These are phyloP conservation scores for Boletales sp. DNA, from an alignment of 768 basidiomycete species.

Conservation along the genomic window DNA sequence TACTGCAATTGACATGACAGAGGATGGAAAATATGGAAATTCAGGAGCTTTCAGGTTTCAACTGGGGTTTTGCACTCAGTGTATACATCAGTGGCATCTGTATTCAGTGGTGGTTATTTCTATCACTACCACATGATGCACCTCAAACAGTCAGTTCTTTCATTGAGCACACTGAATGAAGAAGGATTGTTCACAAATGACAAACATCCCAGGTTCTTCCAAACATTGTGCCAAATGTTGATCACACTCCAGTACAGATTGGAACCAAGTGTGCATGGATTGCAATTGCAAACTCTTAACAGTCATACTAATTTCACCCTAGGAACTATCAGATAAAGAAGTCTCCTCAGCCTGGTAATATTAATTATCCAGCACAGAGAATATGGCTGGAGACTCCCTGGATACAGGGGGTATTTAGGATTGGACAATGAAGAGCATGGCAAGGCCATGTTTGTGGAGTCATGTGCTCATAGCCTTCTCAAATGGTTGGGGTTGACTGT, in stretches of 20 bases:
- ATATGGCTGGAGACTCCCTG: too few species aligned
- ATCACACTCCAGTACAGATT: background rate
- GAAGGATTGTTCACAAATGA: background rate
- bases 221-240: background rate
- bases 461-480: too few species aligned
- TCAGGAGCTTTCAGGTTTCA: conserved; percentile 3
- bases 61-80: too few species aligned
- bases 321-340: too few species aligned
- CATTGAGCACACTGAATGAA: background rate
- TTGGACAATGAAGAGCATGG: too few species aligned
- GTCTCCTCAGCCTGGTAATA: too few species aligned
- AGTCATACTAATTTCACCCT: too few species aligned
- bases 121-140: conserved; percentile 7
- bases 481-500: too few species aligned
- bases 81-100: background rate
- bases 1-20: background rate
- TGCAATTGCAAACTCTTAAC: too few species aligned
- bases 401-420: too few species aligned
- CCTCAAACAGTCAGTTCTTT: background rate
- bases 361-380: too few species aligned
- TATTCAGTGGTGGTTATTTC: conserved; percentile 1
- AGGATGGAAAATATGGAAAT: background rate
- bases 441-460: too few species aligned
- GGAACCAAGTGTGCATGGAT: background rate
- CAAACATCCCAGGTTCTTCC: background rate